A percentile compares a stretch with the other conserved stretches of the same genome.
Conservation (phyloP, 2,329 filamentous ascomycete genomes). For the Diaporthe sp. region DNA sequence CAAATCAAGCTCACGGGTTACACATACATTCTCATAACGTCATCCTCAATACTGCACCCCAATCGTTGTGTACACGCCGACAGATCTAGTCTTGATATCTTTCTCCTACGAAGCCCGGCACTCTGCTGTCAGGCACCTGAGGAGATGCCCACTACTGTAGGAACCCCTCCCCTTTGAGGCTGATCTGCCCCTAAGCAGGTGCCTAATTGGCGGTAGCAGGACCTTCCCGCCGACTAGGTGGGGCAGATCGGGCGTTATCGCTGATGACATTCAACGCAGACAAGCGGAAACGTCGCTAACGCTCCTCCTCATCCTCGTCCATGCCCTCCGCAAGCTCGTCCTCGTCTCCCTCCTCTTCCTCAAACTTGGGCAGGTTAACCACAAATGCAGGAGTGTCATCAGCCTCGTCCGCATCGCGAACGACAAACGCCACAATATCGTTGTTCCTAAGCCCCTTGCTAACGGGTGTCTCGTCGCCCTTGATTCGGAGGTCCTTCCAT, state of each 20-base stretch:
- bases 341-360: conserved; percentile 58
- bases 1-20: background rate
- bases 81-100: background rate
- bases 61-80: no score
- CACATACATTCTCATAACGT: background rate
- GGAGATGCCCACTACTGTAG: background rate
- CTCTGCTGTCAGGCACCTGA: background rate
- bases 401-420: conserved; percentile 55
- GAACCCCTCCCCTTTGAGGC: background rate
- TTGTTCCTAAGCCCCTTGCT: conserved; percentile 63
- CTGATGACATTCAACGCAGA: background rate
- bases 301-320: conserved; percentile 26
- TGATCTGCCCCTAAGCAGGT: background rate
- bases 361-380: conserved; percentile 60
- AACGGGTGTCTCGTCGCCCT: conserved; percentile 56
- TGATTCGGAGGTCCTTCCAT: conserved; percentile 63
- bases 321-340: conserved; percentile 38
- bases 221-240: background rate
- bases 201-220: background rate
- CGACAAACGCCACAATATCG: conserved; percentile 64
- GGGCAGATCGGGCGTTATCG: background rate
- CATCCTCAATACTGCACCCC: background rate
- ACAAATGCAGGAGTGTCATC: conserved; percentile 58
- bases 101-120: background rate
- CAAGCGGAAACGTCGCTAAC: background rate